Conservation (phyloP, 2,329 filamentous ascomycete species). For the Colletotrichum incanum region DNA sequence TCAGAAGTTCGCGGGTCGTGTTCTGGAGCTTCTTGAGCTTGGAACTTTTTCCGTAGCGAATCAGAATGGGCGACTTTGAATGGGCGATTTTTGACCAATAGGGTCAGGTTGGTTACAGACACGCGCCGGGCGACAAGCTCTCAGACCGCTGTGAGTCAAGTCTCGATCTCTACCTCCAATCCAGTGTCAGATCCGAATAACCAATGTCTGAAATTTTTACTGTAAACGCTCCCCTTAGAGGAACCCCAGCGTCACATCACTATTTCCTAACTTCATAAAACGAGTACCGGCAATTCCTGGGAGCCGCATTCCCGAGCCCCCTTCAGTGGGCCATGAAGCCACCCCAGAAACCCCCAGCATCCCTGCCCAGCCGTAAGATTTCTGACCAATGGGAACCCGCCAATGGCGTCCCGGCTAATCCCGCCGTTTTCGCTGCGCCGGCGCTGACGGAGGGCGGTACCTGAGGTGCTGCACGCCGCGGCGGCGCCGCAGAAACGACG, state of each 20-base stretch:
- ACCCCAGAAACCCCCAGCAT: constrained; percentile 31
- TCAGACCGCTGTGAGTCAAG: neutral
- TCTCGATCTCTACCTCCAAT: neutral
- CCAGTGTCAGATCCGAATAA: neutral
- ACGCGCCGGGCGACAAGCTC: neutral
- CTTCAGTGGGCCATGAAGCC: constrained; percentile 34
- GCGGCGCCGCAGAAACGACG: constrained; percentile 21
- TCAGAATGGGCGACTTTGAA: constrained; percentile 23
- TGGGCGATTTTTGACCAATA: constrained; percentile 34
- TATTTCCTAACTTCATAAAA: neutral
- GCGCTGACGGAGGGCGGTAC: constrained; percentile 38
- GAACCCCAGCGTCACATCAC: neutral
- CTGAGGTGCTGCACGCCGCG: constrained; percentile 33
- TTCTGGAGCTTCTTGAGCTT: constrained; percentile 11
- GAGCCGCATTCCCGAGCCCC: constrained; percentile 22
- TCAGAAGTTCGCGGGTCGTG: neutral
- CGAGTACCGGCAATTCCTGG: neutral
- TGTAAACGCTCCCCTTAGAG: neutral
- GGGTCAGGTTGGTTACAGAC: constrained; percentile 5
- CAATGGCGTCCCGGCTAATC: constrained; percentile 42
- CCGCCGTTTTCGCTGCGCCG: constrained; percentile 28
- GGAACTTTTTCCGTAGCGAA: constrained; percentile 29
- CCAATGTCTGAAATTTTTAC: no score
- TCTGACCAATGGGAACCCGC: constrained; percentile 25
- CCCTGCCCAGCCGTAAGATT: neutral